Evolutionary conservation across 352 stramenopile genomes (phyloP), one percentile per base, ranked within the genome.

Genomic region (Phytophthora gonapodyides): DNA sequence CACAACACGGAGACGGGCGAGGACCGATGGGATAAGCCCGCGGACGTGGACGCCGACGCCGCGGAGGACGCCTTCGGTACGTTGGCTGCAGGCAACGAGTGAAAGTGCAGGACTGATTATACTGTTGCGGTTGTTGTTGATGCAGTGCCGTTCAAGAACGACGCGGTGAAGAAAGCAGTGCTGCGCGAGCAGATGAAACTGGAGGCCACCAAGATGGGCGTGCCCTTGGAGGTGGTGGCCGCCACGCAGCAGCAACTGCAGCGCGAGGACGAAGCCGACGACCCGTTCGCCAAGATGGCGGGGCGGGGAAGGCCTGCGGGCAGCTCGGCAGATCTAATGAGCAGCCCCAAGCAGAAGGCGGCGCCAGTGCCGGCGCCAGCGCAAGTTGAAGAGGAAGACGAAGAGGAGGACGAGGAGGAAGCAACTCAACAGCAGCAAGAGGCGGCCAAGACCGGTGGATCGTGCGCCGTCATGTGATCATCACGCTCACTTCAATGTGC

Each of bases 1-100:
- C 81, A 93, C 69, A 93, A 93, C 63, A 81, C 82, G 30, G 84
- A 93, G 49, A 93, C 81, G 5, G 84, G 84, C 34, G 84, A 93
- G 60, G 84, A 93, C 52, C 76, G 78, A 48, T 93, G 84, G 84
- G 80, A 90, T 21, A 81, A 83, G 48, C 84, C 84, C 1, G 61
- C 71, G 11, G 84, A 93, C 27, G 57, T 89, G 54, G 84, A 89
- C 15, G 80, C 78, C 27, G 77, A 89, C 15, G 80, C 80, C 1
- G 70, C 67, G 1, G 77, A 86, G 33, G 78, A 89, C 51, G 54
- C 67, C 15, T 90, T 88, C 55, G 82, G 80, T 88, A 67, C 15
- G 73, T 17, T 54, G 19, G 11, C 13, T 31, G 21, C n/a, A n/a
- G 27, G n/a, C 7, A 17, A 35, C 19, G 5, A 5, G 5, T 15